Evolutionary conservation across 2,329 filamentous ascomycete genomes (phyloP).

Genomic region (Ophiostoma sp.): DNA sequence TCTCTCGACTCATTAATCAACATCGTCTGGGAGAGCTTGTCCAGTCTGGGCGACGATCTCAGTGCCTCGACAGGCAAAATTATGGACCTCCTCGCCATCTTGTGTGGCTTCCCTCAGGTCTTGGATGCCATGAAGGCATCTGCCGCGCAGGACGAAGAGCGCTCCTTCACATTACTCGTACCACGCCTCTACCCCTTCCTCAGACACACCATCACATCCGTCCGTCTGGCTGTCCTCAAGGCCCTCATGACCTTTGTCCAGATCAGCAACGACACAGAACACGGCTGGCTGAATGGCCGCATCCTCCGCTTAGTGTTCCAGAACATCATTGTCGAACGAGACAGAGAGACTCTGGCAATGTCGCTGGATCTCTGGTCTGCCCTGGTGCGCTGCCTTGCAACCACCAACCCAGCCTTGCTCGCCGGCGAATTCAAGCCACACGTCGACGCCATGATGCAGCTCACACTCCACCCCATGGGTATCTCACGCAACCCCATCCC

Average conservation of each 20-base stretch:
- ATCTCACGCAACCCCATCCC: conserved; percentile 87
- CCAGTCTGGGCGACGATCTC: conserved; percentile 93
- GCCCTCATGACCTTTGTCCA: conserved; percentile 91
- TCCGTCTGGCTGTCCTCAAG: conserved; percentile 88
- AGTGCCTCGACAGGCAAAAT: conserved; percentile 97
- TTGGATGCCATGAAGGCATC: conserved; percentile 91
- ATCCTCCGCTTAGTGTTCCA: conserved; percentile 89
- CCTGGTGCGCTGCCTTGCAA: conserved; percentile 66
- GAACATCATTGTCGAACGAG: conserved; percentile 90
- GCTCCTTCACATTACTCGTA: conserved; percentile 89
- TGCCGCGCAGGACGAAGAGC: conserved; percentile 76
- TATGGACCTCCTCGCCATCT: conserved; percentile 94
- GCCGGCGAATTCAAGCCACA: conserved; percentile 72
- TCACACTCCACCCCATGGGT: conserved; percentile 88
- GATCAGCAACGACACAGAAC: conserved; percentile 74
- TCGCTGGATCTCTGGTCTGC: conserved; percentile 87
- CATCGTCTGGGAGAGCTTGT: conserved; percentile 96
- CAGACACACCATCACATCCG: conserved; percentile 93
- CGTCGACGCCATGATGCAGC: conserved; percentile 75
- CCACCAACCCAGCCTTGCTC: conserved; percentile 61
- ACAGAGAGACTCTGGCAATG: conserved; percentile 75
- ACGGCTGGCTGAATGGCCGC: conserved; percentile 89
- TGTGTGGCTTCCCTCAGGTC: conserved; percentile 92
- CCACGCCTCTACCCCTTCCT: conserved; percentile 94
- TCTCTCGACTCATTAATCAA: conserved; percentile 81